Evolutionary conservation across 441 rosid species (phyloP).

Genomic region (Francoa sonchifolia): DNA sequence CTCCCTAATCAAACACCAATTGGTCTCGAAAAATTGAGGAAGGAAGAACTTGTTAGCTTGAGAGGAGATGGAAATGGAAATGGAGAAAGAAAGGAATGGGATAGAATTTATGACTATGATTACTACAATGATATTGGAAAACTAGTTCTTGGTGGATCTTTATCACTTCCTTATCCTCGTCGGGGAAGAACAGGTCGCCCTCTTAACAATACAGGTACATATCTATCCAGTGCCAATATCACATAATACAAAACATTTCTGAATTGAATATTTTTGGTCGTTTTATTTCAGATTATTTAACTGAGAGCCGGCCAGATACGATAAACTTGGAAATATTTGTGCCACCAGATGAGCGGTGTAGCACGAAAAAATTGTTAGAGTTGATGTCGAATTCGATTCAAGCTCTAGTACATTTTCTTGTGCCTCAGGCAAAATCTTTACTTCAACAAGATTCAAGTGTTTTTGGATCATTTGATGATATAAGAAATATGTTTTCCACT

Average conservation of each 20-base stretch:
- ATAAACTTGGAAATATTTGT: conserved; percentile 33
- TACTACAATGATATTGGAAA: conserved; percentile 42
- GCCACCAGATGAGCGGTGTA: conserved; percentile 51
- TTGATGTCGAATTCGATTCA: conserved; percentile 27
- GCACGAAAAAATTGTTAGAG: conserved; percentile 38
- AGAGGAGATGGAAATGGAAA: conserved; percentile 44
- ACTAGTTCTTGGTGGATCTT: conserved; percentile 42
- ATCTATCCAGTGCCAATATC: no score
- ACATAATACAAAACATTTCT: no score
- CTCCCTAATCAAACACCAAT: conserved; percentile 47
- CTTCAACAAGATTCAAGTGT: conserved; percentile 17
- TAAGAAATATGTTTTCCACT: conserved; percentile 26
- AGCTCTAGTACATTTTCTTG: conserved; percentile 27
- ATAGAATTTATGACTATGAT: conserved; percentile 49
- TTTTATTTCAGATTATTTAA: conserved; percentile 21
- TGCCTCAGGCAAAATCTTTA: conserved; percentile 28
- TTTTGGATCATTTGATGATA: conserved; percentile 43
- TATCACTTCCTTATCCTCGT: conserved; percentile 48
- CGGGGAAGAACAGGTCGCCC: conserved; percentile 67
- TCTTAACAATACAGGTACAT: conserved; percentile 36
- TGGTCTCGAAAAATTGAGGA: conserved; percentile 30
- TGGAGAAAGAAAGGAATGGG: conserved; percentile 50
- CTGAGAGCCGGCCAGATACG: conserved; percentile 20
- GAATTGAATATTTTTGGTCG: no score
- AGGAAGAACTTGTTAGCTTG: conserved; percentile 38